A percentile compares a stretch with the other conserved stretches of the same genome.
Evolutionary conservation across 257 asterid genomes (phyloP).

Genomic region (Ophiorrhiza pumila): DNA sequence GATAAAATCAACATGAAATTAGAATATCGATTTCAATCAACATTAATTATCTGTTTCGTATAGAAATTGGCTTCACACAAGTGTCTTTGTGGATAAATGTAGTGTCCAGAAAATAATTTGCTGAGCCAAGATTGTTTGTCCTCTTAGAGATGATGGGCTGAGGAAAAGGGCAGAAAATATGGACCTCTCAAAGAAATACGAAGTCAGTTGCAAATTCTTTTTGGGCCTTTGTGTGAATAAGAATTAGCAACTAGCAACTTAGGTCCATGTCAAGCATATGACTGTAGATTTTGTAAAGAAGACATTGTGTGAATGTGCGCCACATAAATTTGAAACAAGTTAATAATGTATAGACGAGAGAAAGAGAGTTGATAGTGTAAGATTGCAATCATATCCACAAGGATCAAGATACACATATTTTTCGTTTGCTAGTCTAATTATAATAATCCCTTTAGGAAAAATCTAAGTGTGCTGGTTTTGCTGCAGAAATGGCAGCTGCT

Average conservation of each 20-base stretch:
- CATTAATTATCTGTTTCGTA: too few relatives aligned
- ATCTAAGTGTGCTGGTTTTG: neutral
- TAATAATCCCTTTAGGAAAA: neutral
- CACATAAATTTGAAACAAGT: constrained; percentile 7
- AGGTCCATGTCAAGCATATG: neutral
- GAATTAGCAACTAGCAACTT: neutral
- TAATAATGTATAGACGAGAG: neutral
- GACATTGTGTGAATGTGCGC: neutral
- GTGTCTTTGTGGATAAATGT: too few relatives aligned
- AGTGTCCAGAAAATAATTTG: too few relatives aligned
- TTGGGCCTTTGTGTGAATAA: neutral
- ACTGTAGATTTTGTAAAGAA: neutral
- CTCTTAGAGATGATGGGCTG: neutral
- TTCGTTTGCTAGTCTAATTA: neutral
- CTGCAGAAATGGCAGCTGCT: constrained; percentile 48
- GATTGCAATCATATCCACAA: constrained; percentile 23
- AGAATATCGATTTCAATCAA: too few relatives aligned
- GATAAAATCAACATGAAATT: too few relatives aligned
- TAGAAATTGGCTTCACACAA: too few relatives aligned
- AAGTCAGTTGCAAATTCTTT: too few relatives aligned
- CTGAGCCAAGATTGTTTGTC: too few relatives aligned
- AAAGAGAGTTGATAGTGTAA: too few relatives aligned
- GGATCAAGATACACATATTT: neutral
- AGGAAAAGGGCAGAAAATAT: neutral
- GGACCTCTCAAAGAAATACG: too few relatives aligned